Base-by-base conservation (phyloP, 768 basidiomycete genomes). In the Tricholoma furcatifolium region DNA sequence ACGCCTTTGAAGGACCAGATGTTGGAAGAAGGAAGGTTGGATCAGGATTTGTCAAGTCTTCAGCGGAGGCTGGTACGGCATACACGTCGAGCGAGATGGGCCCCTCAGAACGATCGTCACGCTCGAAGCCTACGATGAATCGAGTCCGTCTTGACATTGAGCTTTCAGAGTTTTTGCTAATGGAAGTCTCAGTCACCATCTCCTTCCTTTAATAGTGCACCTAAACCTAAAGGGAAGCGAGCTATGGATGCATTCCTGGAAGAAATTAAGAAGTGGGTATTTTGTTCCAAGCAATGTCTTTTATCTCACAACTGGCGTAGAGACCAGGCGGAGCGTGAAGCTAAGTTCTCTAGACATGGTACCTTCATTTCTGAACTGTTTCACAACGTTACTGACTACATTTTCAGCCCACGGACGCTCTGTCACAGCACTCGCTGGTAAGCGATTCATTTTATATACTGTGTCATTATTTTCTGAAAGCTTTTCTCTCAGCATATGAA, bases 221-320 rank as follows among this genome's bases (percentile, higher is more conserved):
- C 85, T 1, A 93, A 85, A 65, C 86, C 91, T 0, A 97, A 93
- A 67, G 97, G 97, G 2, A 97, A 93, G 67, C 83, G 96, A 46
- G 93, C 91, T 1, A 98, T 98, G 93, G 95, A 98, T 69, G 71
- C 87, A 2, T 99, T 98, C 66, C 74, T 99, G 46, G 94, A 97
- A 62, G 94, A 99, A 73, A 92, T 99, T 54, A 98, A 98, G 73
- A 83, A 83, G 96, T 89, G 43, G 18, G 75, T 52, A 36, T 8
- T 17, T 30, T 32, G 11, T 8, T 46, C 17, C 4, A 27, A 24
- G 43, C 57, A 32, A 3, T 43, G 15, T 12, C 20, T 38, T 46
- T 38, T 21, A 53, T 41, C 51, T 21, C 23, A 54, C 47, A 63
- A 50, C 58, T 24, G 9, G 17, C 30, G 38, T 61, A 98, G 96